Base-by-base conservation (phyloP, 768 basidiomycete genomes). In the Hirschioporus abietinus region DNA sequence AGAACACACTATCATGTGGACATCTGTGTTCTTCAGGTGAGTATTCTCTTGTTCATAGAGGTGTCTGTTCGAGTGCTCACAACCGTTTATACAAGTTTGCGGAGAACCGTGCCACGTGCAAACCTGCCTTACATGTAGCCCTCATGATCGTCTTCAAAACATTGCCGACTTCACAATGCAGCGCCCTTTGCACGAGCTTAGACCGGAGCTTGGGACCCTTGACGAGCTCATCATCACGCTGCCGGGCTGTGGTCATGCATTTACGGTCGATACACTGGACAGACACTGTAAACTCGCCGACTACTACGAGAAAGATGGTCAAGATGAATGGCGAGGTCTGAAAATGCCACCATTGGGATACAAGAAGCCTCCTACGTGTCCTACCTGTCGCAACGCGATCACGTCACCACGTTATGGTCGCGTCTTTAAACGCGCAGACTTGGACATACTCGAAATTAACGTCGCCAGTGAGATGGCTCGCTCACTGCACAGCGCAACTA, bases 181-280 rank as follows among this genome's bases (percentile, higher is more conserved):
- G 26, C 80, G 81, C 17, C 79, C 80, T 0, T 74, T 91, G 6
- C 74, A 68, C 1, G 87, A 89, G 0, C 71, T 90, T 34, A 74
- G 81, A 3, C 74, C 76, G 7, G 76, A 81, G 20, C 63, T 68
- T 17, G 77, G 72, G 4, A 74, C 76, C 1, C 62, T 84, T 34
- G 84, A 86, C 67, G 83, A 86, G 42, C 73, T 85, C 12, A 70
- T 87, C 63, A 87, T 91, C 70, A 88, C 88, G 1, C 79, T 90
- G 58, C 84, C 85, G 0, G 76, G 76, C 20, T 91, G 90, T 71
- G 69, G 81, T 0, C 90, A 92, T 72, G 74, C 82, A 1, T 90
- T 92, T 73, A 91, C 90, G 0, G 83, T 89, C 18, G 89, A 89
- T 72, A 88, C 88, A 0, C 78, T 92, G 23, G 90, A 92, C 69